These are phyloP conservation scores for Blastocystis sp. DNA, from an alignment of 352 stramenopile species.

Conservation along the genomic window DNA sequence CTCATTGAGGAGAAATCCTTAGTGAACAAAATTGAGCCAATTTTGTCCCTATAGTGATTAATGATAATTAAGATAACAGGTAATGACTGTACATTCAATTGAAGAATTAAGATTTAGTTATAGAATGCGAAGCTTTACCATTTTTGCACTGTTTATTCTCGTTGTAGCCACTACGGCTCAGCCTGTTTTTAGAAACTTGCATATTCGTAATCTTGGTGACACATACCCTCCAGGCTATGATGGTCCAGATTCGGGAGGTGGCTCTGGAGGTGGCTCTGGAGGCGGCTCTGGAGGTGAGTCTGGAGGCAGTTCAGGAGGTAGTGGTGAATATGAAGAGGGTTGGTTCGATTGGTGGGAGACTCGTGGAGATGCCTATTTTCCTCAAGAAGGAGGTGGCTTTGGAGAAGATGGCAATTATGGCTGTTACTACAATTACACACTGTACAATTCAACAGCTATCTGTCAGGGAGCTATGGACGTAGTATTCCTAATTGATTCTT, in stretches of 20 bases:
- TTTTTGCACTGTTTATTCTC: neutral
- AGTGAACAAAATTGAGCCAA: neutral
- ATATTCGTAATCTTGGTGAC: neutral
- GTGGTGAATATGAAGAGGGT: neutral
- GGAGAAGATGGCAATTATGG: constrained; percentile 51
- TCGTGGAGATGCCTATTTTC: constrained; percentile 19
- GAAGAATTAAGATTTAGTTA: neutral
- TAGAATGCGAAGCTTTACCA: neutral
- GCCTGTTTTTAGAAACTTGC: neutral
- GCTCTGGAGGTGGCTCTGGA: neutral
- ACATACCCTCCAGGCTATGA: constrained; percentile 11
- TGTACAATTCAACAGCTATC: constrained; percentile 41
- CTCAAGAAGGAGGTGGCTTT: constrained; percentile 27
- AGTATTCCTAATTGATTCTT: constrained; percentile 49
- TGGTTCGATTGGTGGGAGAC: constrained; percentile 62
- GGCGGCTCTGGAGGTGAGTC: neutral
- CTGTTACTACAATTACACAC: constrained; percentile 55
- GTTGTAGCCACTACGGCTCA: neutral
- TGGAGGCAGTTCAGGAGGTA: neutral
- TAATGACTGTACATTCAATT: neutral
- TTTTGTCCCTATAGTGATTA: neutral
- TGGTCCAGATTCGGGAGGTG: constrained; percentile 14
- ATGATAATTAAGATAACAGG: neutral
- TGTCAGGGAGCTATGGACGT: constrained; percentile 56
- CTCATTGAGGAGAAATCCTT: neutral